Evolutionary conservation across 1,139 yeast genomes (phyloP).

Genomic region (Lodderomyces elongisporus): DNA sequence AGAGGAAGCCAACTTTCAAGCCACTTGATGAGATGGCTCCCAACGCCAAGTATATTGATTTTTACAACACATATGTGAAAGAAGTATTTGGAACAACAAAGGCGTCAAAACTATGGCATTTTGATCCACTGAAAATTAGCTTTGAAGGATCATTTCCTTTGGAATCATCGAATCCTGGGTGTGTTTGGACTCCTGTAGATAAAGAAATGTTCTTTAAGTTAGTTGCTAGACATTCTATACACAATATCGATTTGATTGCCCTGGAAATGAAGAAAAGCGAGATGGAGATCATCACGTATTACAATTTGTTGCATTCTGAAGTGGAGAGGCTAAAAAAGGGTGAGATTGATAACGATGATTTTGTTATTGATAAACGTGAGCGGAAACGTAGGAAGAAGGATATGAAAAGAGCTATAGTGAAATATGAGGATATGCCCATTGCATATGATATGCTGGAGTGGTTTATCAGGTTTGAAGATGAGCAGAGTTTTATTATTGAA

Average conservation of each 20-base stretch:
- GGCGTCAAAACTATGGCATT: too few species aligned
- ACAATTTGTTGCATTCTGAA: conserved; percentile 30
- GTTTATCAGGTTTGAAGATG: conserved; percentile 45
- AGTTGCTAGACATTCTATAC: conserved; percentile 46
- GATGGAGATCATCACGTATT: conserved; percentile 45
- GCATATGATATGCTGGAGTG: conserved; percentile 50
- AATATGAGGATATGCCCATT: conserved; percentile 44
- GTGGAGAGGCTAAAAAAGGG: conserved; percentile 17
- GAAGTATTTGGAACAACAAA: conserved; percentile 12
- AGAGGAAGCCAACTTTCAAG: too few species aligned
- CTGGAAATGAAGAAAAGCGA: conserved; percentile 35
- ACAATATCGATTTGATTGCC: conserved; percentile 37
- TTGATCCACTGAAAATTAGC: conserved; percentile 9
- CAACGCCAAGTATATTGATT: conserved; percentile 19
- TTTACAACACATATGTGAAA: conserved; percentile 20
- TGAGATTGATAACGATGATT: neutral
- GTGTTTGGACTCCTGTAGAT: conserved; percentile 19
- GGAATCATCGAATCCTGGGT: conserved; percentile 12
- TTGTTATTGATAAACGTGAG: neutral
- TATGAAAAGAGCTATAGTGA: conserved; percentile 16
- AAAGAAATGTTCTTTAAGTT: conserved; percentile 22
- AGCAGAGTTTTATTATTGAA: conserved; percentile 28
- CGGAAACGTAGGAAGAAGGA: conserved; percentile 1
- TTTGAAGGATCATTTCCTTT: conserved; percentile 9
- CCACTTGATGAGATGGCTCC: conserved; percentile 1